Percentiles rank a stretch among this genome's conserved stretches.
phyloP scores from a whole-genome alignment of 1,284 basidiomycete species.

The Apiotrichum mycotoxinovorans region DNA sequence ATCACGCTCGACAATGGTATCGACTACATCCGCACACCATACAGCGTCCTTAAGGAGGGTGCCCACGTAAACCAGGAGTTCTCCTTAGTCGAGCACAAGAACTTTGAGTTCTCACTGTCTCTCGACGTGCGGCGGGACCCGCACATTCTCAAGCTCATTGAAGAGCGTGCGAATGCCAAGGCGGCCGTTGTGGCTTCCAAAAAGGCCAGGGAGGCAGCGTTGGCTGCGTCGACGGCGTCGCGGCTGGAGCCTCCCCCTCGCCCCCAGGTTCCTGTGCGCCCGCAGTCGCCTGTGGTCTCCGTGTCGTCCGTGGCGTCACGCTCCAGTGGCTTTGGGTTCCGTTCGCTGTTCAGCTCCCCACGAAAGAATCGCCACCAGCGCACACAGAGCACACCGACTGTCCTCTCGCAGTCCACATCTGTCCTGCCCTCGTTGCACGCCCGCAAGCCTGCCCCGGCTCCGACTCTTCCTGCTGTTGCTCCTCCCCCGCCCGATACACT shows the following conservation, averaged over 20 bases:
- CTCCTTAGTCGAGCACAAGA: conserved; percentile 66
- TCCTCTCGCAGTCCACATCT: neutral
- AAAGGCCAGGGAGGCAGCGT: neutral
- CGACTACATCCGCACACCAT: conserved; percentile 91
- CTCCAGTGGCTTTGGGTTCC: conserved; percentile 1
- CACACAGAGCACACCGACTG: conserved; percentile 12
- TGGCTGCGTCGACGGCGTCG: neutral
- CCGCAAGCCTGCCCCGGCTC: conserved; percentile 1
- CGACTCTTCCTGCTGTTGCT: conserved; percentile 41
- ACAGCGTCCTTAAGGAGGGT: conserved; percentile 61
- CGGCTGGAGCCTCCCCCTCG: conserved; percentile 1
- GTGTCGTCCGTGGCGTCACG: conserved; percentile 3
- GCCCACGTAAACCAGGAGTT: conserved; percentile 86
- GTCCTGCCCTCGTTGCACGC: conserved; percentile 18
- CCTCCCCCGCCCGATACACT: conserved; percentile 55
- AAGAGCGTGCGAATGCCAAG: conserved; percentile 53
- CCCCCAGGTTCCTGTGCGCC: conserved; percentile 43
- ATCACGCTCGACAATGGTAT: conserved; percentile 95
- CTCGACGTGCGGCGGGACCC: conserved; percentile 77
- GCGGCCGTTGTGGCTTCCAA: neutral
- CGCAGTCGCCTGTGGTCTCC: conserved; percentile 20
- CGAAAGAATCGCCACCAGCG: conserved; percentile 19
- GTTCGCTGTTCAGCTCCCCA: conserved; percentile 11
- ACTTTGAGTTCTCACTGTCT: conserved; percentile 83
- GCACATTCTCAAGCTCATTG: conserved; percentile 64